Evolutionary conservation across 2,329 filamentous ascomycete genomes (phyloP).

Genomic region (Botrytis aclada): DNA sequence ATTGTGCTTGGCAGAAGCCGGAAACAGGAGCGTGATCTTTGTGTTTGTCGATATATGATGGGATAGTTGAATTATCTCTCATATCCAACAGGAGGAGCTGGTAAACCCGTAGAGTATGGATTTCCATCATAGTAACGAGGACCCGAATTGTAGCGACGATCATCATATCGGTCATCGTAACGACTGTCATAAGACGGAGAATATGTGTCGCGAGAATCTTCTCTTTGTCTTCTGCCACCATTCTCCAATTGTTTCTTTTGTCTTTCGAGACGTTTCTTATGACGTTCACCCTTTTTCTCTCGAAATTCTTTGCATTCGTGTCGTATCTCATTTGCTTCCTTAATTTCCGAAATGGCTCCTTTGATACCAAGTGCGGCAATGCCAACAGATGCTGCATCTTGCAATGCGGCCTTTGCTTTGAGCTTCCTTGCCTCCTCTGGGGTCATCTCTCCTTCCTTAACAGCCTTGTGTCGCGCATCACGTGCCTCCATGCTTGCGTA

Average conservation of each 20-base stretch:
- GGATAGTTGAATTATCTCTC: constrained; percentile 21
- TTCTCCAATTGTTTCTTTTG: constrained; percentile 36
- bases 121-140: constrained; percentile 46
- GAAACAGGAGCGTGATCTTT: not conserved
- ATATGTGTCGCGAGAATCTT: constrained; percentile 15
- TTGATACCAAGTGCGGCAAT: constrained; percentile 67
- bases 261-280: constrained; percentile 46
- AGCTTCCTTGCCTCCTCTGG: constrained; percentile 59
- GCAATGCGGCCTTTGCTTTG: constrained; percentile 60
- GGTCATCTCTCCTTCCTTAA: constrained; percentile 62
- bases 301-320: constrained; percentile 55
- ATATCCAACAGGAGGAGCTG: constrained; percentile 37
- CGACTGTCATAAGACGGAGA: constrained; percentile 20
- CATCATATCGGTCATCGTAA: constrained; percentile 22
- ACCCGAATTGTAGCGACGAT: constrained; percentile 39
- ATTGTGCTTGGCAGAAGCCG: constrained; percentile 3
- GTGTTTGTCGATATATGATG: not conserved
- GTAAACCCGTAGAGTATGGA: constrained; percentile 42
- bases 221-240: constrained; percentile 22
- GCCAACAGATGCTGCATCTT: constrained; percentile 63
- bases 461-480: constrained; percentile 55
- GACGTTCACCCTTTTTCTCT: constrained; percentile 45
- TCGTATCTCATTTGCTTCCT: constrained; percentile 62
- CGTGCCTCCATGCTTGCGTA: constrained; percentile 63
- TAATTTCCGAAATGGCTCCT: constrained; percentile 61